Base-by-base conservation (phyloP, 2,329 filamentous ascomycete genomes). In the Phialemonium atrogriseum region DNA sequence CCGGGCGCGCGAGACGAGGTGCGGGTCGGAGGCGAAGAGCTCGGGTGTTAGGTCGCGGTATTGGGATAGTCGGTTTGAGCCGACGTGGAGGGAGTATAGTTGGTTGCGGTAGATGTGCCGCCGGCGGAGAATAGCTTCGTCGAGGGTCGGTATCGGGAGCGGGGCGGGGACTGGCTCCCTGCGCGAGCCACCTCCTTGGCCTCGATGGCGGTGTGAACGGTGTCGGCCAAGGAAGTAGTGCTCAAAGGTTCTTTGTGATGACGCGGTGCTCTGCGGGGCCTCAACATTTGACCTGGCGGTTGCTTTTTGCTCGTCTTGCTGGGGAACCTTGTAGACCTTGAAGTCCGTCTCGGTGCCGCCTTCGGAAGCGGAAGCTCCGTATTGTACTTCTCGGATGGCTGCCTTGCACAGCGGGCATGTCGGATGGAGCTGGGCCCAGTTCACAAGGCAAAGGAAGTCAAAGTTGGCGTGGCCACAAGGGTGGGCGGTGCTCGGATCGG, bases 391-490 rank as follows among this genome's bases (percentile, higher is more conserved):
- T 5, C 51, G 46, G 21, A 78, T 63, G 24, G 48, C 41, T 5
- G 63, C 49, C 39, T 78, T 79, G 73, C 88, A 96, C 32, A 95
- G 65, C 12, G 89, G 88, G 49, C 88, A 95, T 28, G 66, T 71
- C 1, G 78, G 66, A 8, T 73, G 72, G 41, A 82, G 66, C 44
- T 86, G 70, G 5, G 94, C 64, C 88, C 89, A 95, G 56, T 71
- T 87, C 14, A 80, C 59, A 5, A 94, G 70, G 54, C 88, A 96
- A 10, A 85, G 55, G 50, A 87, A 93, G 62, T 95, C 87, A 52
- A 93, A 94, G 44, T 78, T 76, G 35, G 66, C 60, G 61, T 96
- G 88, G 24, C 73, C 70, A 63, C 88, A 96, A 7, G 88, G 87
- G 13, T 70, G 61, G 7, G 84, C 74, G 30, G 80, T 66, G 40